Evolutionary conservation across 1,284 basidiomycete genomes (phyloP), one percentile per base, ranked within the genome.

Genomic region (Ceratorhiza oryzae-sativae): DNA sequence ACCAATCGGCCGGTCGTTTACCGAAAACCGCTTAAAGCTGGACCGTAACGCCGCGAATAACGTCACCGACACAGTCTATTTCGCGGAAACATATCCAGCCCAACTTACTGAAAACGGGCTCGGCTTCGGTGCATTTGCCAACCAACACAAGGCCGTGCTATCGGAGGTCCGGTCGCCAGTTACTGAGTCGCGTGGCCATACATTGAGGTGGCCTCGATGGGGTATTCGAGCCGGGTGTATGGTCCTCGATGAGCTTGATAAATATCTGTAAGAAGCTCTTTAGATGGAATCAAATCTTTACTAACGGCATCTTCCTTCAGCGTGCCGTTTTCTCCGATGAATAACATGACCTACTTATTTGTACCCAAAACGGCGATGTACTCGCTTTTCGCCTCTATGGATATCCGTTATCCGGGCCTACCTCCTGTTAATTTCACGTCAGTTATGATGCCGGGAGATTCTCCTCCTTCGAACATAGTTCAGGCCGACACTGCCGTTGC

Each of bases 321-420:
- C 6, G 39, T 53, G 15, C 65, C 65, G 12, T n/a, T 56, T 23
- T 68, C 65, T 13, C 20, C 34, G 4, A n/a, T 18, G 5, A 56
- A 56, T 6, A 68, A 68, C 20, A 68, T 68, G 51, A 68, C 65
- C 1, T 68, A 68, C 25, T 34, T 68, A 3, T 68, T 55, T 15
- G 65, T 68, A n/a, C 65, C 65, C 53, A 68, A 68, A 25, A 56
- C 65, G 15, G 51, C 65, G 13, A 36, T 68, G 23, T 68, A 68
- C 23, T 68, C 65, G 8, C 25, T 68, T 18, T 68, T 68, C 51
- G 20, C 13, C 2, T 41, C 36, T 13, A 68, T 68, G 65, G 65
- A 68, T 46, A 68, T 68, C 39, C 23, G 39, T 15, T 56, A 55
- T 12, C 65, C 65, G 2, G 6, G 9, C 20, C 25, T 68, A 4